Conservation (phyloP, 306 rosid species). For the Prunus persica region DNA sequence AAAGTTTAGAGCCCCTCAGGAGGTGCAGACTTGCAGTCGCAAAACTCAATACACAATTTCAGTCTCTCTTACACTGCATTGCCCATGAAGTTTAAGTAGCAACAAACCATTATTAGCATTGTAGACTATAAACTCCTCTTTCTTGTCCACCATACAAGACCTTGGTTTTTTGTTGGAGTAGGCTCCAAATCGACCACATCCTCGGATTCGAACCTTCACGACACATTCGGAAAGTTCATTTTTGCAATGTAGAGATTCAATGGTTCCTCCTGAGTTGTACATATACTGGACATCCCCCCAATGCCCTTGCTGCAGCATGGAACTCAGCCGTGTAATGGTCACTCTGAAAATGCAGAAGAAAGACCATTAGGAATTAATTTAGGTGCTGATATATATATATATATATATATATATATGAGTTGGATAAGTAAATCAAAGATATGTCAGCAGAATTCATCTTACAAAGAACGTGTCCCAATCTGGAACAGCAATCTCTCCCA, state of each 20-base stretch:
- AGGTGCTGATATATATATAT: not conserved
- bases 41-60: not conserved
- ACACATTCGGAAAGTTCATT: not conserved
- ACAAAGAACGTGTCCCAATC: conserved; percentile 90
- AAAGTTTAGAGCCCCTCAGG: too few species aligned
- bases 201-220: conserved; percentile 1
- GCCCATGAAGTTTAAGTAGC: not conserved
- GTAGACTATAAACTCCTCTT: conserved; percentile 5
- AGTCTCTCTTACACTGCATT: conserved; percentile 1
- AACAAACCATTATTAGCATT: not conserved
- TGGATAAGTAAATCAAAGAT: not conserved
- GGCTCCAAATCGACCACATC: conserved; percentile 21
- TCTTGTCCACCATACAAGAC: conserved; percentile 7
- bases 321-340: conserved; percentile 68
- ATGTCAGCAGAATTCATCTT: conserved; percentile 11
- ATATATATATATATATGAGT: too few species aligned
- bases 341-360: conserved; percentile 39
- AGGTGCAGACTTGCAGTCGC: too few species aligned
- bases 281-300: conserved; percentile 76
- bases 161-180: conserved; percentile 12
- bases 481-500: conserved; percentile 71
- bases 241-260: not conserved
- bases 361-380: not conserved
- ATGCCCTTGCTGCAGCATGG: conserved; percentile 86
- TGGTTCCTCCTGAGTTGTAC: conserved; percentile 26